Conservation (phyloP, 2,329 filamentous ascomycete genomes). For the Bipolaris zeicola region DNA sequence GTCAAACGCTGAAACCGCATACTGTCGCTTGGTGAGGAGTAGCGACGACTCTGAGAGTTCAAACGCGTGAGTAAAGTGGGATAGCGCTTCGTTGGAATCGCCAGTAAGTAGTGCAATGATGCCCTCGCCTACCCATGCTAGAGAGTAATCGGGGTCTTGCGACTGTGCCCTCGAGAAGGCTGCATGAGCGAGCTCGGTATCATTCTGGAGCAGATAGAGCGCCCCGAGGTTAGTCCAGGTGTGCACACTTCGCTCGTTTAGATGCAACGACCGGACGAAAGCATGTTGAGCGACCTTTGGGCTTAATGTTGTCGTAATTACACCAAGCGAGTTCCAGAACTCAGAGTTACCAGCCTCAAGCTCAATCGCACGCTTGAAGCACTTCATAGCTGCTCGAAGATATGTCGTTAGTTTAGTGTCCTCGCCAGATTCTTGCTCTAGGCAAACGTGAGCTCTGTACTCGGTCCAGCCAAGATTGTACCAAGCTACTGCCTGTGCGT, state of each 20-base stretch:
- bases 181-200: conserved; percentile 83
- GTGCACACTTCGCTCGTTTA: conserved; percentile 84
- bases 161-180: conserved; percentile 91
- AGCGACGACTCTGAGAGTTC: conserved; percentile 84
- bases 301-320: conserved; percentile 85
- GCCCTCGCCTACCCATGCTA: conserved; percentile 93
- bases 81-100: conserved; percentile 76
- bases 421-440: conserved; percentile 52
- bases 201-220: conserved; percentile 82
- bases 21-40: conserved; percentile 75
- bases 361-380: conserved; percentile 96
- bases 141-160: conserved; percentile 88
- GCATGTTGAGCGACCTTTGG: conserved; percentile 90
- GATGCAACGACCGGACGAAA: conserved; percentile 87
- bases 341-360: conserved; percentile 91
- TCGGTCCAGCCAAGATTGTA: conserved; percentile 98
- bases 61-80: conserved; percentile 91
- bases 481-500: conserved; percentile 93
- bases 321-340: conserved; percentile 96
- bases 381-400: conserved; percentile 79
- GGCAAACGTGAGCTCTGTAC: conserved; percentile 74
- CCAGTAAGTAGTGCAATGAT: conserved; percentile 79
- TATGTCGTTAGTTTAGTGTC: conserved; percentile 63
- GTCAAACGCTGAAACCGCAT: conserved; percentile 82
- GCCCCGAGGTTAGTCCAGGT: conserved; percentile 91